Base-by-base conservation (phyloP, 176 grass and related monocot genomes). In the Alloteropsis semialata region DNA sequence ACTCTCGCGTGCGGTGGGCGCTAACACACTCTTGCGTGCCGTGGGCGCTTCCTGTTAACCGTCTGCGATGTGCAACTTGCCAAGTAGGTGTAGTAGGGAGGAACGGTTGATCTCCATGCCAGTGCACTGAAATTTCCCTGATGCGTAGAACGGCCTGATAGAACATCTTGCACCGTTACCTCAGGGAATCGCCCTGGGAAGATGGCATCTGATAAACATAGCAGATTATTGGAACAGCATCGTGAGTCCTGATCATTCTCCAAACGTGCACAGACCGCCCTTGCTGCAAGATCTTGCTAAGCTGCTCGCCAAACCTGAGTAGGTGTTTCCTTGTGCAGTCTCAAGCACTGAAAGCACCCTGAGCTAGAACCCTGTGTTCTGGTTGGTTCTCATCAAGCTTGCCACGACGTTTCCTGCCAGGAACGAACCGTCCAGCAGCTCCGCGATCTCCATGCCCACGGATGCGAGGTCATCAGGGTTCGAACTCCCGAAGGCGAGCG, bases 381-480 rank as follows among this genome's bases (percentile, higher is more conserved):
- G 55, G 76, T 91, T 91, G 29, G 62, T 25, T 29, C 69, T 69
- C 4, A 91, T 45, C n/a, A 84, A 6, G 76, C 86, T 78, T 10
- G 60, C 33, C 10, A 74, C 32, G 1, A 87, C 76, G 41, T 78
- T 87, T 15, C 65, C 84, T 28, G 45, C 73, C 51, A 85, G 38
- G 65, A 87, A 58, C 1, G 63, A 28, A 0, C 84, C 57, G 1
- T 79, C 66, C 54, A 79, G 38, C 54, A 67, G 67, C 61, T 21
- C 21, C 11, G 78, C 86, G 0, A 87, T 87, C 71, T 83, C 78
- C 65, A 65, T 76, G 58, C 54, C 88, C 11, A 83, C 65, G 44
- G 84, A 39, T 3, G 37, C 74, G 36, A 88, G 67, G 0, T 90
- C 88, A 6, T 87, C 55, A 0, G 88, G 72, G 29, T 83, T 80